Evolutionary conservation across 331 rosid genomes (phyloP), one percentile per base, ranked within the genome.

Genomic region (Spiraea crenata): DNA sequence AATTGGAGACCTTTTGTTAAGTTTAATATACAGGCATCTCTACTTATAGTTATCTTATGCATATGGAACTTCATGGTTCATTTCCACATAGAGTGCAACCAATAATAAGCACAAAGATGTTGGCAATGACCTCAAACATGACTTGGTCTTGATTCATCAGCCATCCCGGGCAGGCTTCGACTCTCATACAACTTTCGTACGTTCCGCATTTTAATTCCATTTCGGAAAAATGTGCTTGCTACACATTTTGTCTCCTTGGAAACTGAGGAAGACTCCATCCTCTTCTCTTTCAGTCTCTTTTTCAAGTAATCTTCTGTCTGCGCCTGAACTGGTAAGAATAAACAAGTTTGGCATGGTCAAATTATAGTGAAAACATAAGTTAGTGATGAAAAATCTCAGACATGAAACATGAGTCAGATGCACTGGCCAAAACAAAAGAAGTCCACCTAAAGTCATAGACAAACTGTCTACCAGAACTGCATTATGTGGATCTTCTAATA

Each of bases 191-290:
- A 78, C 82, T 77, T 87, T 15, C 83, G 67, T 40, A 75, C 79
- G 74, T 93, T 93, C 65, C 84, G 81, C 80, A 72, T 82, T 79
- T 80, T 83, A 11, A 92, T 86, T 61, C 98, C 98, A 68, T 79
- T 84, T 74, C 82, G 79, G 81, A 88, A 90, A 54, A 85, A 71
- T 69, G 86, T 85, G 84, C 89, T 87, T 34, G 97, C 97, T 57
- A 76, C 73, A 76, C 72, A 75, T 59, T 44, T 76, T 78, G 83
- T 77, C 74, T 76, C 77, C 70, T 57, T 61, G 74, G 25, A 44
- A 56, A 67, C 75, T 42, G 74, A 57, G 41, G 84, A 63, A 52
- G 62, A 44, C n/a, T 42, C 71, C 41, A 31, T 79, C 66, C 58
- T 70, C 73, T 39, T 78, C 67, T 69, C 85, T 45, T 73, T 80